Evolutionary conservation across 208 protist genomes (phyloP).

Genomic region (Zelonia costaricensis): DNA sequence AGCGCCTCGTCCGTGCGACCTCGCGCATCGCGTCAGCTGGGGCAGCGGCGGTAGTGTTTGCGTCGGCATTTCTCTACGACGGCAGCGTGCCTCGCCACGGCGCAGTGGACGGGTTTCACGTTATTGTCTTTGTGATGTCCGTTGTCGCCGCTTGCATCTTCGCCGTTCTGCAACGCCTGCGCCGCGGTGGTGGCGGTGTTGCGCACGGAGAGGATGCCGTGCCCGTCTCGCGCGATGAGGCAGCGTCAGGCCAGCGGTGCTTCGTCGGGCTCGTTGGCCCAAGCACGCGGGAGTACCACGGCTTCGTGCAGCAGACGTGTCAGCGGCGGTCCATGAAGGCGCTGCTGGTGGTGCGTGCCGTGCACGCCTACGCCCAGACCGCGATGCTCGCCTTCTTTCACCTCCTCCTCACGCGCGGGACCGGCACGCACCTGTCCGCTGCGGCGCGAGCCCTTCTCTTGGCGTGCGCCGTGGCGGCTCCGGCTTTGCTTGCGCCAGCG

Average conservation of each 20-base stretch:
- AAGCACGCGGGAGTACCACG: slow-evolving; percentile 5
- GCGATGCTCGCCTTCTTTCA: slow-evolving; percentile 6
- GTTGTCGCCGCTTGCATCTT: not conserved
- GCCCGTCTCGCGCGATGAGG: slow-evolving; percentile 1
- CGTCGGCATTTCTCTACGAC: slow-evolving; percentile 19
- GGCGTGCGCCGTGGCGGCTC: slow-evolving; percentile 8
- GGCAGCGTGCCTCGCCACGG: not conserved
- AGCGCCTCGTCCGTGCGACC: not conserved
- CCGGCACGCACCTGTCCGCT: slow-evolving; percentile 11
- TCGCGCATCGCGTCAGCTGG: not conserved
- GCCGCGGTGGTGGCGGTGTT: too few species aligned
- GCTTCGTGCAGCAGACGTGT: slow-evolving; percentile 52
- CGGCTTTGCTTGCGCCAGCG: slow-evolving; percentile 10
- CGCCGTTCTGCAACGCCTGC: slow-evolving; percentile 1
- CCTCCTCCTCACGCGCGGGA: slow-evolving; percentile 16
- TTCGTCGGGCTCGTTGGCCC: not conserved
- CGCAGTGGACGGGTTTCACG: not conserved
- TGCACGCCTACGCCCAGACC: slow-evolving; percentile 30
- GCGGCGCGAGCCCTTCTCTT: slow-evolving; percentile 6
- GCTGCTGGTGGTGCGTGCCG: slow-evolving; percentile 27
- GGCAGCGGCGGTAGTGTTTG: not conserved
- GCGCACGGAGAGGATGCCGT: not conserved
- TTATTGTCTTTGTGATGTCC: not conserved
- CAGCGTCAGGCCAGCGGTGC: not conserved
- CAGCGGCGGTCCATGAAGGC: slow-evolving; percentile 57